Conservation (phyloP, 2,329 filamentous ascomycete genomes). For the Colletotrichum cordylinicola region DNA sequence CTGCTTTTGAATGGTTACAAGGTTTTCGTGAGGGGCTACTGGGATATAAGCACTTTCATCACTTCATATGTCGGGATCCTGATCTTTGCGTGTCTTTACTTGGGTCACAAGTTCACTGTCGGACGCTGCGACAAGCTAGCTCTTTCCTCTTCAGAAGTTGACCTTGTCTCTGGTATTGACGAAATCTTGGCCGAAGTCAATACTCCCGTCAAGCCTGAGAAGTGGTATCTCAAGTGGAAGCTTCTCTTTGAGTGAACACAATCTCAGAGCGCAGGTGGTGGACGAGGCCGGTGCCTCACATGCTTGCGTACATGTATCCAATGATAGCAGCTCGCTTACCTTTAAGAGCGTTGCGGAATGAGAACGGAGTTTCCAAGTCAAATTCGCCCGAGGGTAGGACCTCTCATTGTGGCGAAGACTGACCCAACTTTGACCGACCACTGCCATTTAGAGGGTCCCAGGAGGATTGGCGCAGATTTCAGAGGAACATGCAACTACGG, state of each 20-base stretch:
- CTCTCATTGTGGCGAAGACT: background rate
- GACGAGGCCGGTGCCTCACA: background rate
- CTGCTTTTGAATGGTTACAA: conserved; percentile 73
- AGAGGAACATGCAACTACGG: background rate
- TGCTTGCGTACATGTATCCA: background rate
- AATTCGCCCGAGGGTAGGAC: background rate
- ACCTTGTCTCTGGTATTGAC: background rate
- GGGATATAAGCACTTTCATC: conserved; percentile 66
- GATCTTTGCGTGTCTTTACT: conserved; percentile 63
- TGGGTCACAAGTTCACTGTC: conserved; percentile 50
- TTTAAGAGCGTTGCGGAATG: background rate
- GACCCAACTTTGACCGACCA: background rate
- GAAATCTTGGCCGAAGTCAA: background rate
- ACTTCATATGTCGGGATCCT: conserved; percentile 69
- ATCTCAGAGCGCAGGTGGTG: background rate
- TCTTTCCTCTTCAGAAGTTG: background rate
- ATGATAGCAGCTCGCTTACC: background rate
- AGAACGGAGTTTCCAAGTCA: background rate
- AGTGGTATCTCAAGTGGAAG: background rate
- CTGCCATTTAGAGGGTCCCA: background rate
- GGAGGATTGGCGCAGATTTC: background rate
- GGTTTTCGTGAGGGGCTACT: conserved; percentile 64
- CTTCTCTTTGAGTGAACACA: background rate
- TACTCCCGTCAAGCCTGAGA: background rate
- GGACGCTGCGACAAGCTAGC: background rate